A percentile compares a stretch with the other conserved stretches of the same genome.
Evolutionary conservation across 1,284 basidiomycete genomes (phyloP).

Genomic region (Cutaneotrichosporon spelunceum): DNA sequence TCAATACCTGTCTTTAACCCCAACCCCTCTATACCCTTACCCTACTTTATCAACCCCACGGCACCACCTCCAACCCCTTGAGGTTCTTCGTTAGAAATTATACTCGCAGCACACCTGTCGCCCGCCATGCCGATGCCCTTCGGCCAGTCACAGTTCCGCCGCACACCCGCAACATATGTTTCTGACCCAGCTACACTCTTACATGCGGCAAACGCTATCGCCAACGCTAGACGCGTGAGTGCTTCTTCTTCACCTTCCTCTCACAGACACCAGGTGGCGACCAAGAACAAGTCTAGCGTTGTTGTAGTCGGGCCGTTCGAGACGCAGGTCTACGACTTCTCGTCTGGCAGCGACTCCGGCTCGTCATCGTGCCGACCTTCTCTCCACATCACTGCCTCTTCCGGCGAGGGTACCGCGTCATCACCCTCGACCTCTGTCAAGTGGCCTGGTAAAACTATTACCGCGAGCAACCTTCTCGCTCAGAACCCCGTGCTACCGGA

Average conservation of each 20-base stretch:
- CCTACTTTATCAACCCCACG: neutral
- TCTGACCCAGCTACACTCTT: neutral
- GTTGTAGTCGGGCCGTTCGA: constrained; percentile 6
- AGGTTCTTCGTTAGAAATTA: neutral
- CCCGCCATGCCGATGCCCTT: neutral
- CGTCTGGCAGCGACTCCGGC: constrained; percentile 11
- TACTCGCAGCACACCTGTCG: neutral
- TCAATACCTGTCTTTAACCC: neutral
- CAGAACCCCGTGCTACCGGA: neutral
- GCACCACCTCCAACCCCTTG: neutral
- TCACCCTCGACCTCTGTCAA: neutral
- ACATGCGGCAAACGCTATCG: neutral
- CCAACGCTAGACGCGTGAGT: neutral
- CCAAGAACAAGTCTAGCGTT: neutral
- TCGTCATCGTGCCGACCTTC: neutral
- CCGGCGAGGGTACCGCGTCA: neutral
- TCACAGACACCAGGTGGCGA: neutral
- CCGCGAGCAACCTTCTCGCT: neutral
- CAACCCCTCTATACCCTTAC: neutral
- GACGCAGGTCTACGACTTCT: constrained; percentile 10
- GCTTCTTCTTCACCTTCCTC: neutral
- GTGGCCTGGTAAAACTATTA: neutral
- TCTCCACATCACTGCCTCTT: neutral
- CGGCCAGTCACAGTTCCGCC: neutral
- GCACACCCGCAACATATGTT: neutral